Evolutionary conservation across 768 basidiomycete species (phyloP).

Genomic region (Polyporus arcularius): DNA sequence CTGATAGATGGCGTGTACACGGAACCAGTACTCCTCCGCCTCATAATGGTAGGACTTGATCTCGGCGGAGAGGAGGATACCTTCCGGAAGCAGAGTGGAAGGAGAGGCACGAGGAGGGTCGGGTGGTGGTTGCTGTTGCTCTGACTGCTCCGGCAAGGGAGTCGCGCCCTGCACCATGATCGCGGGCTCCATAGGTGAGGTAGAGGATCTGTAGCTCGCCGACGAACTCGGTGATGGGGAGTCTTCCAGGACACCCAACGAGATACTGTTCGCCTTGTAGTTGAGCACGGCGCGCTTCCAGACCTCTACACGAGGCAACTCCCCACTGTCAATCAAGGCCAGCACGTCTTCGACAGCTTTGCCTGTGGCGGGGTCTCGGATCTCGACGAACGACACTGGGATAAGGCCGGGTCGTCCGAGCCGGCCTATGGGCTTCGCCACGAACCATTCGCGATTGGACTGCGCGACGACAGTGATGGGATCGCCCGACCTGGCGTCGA

Average conservation of each 20-base stretch:
- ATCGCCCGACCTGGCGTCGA: conserved; percentile 93
- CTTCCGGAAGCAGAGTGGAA: conserved; percentile 66
- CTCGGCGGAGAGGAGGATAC: conserved; percentile 81
- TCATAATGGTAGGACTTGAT: conserved; percentile 98
- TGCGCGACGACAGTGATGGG: conserved; percentile 96
- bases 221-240: conserved; percentile 45
- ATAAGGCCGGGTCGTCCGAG: conserved; percentile 96
- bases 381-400: conserved; percentile 95
- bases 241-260: conserved; percentile 87
- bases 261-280: conserved; percentile 96
- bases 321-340: conserved; percentile 80
- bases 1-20: conserved; percentile 86
- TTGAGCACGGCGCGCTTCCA: conserved; percentile 96
- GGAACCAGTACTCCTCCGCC: conserved; percentile 97
- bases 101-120: conserved; percentile 40
- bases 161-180: conserved; percentile 14
- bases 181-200: conserved; percentile 17
- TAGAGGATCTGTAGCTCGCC: conserved; percentile 28
- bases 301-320: conserved; percentile 95
- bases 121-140: conserved; percentile 24
- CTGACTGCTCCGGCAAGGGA: conserved; percentile 18
- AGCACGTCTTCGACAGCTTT: conserved; percentile 74
- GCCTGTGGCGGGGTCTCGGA: conserved; percentile 89
- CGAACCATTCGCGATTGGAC: conserved; percentile 99
- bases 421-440: conserved; percentile 95